Conservation (phyloP, 2,329 filamentous ascomycete species). For the Hypoxylon sp. region DNA sequence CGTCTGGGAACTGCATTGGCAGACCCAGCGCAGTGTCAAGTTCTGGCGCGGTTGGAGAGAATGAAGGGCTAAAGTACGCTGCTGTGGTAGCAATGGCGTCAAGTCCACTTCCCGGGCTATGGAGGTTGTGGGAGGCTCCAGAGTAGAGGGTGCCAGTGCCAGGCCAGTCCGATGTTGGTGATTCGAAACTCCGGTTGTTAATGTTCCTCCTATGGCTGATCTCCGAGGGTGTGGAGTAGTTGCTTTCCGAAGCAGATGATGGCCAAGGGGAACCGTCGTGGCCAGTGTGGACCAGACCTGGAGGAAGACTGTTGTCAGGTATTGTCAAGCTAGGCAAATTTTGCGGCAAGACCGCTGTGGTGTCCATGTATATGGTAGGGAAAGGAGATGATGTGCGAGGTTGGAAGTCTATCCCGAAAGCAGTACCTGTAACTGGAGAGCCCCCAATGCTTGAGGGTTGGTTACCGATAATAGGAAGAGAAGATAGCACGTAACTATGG, state of each 20-base stretch:
- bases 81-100: slow-evolving; percentile 50
- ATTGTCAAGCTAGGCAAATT: slow-evolving; percentile 53
- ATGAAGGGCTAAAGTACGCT: slow-evolving; percentile 51
- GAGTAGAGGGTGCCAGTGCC: slow-evolving; percentile 37
- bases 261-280: slow-evolving; percentile 59
- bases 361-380: slow-evolving; percentile 47
- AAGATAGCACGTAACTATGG: slow-evolving; percentile 46
- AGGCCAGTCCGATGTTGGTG: slow-evolving; percentile 50
- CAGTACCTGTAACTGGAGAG: slow-evolving; percentile 45
- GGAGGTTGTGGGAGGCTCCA: slow-evolving; percentile 39
- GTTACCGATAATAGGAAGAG: slow-evolving; percentile 47
- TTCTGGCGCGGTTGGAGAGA: slow-evolving; percentile 53
- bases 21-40: slow-evolving; percentile 58
- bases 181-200: slow-evolving; percentile 42
- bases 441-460: slow-evolving; percentile 48
- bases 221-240: slow-evolving; percentile 64
- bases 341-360: slow-evolving; percentile 46
- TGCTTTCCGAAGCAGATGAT: slow-evolving; percentile 64
- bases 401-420: slow-evolving; percentile 48
- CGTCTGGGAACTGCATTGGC: slow-evolving; percentile 57
- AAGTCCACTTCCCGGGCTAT: slow-evolving; percentile 47
- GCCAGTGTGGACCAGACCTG: slow-evolving; percentile 53
- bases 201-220: slow-evolving; percentile 44
- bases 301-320: slow-evolving; percentile 53
- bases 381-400: slow-evolving; percentile 53